Evolutionary conservation across 345 rosid species (phyloP).

Genomic region (Citrus mangshanensis): DNA sequence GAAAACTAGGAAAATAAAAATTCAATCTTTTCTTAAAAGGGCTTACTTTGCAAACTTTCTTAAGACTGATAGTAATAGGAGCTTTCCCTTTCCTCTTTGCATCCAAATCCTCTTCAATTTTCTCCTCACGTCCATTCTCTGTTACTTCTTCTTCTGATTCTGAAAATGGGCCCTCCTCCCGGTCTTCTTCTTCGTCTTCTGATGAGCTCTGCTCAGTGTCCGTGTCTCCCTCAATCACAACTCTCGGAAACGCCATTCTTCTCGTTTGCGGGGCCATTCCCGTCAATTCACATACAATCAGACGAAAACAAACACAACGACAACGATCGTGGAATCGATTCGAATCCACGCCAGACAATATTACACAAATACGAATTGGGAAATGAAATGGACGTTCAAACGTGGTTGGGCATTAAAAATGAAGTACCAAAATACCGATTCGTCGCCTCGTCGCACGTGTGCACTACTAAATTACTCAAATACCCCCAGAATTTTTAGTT

Average conservation of each 20-base stretch:
- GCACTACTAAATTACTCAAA: background rate
- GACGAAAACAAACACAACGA: slow-evolving; percentile 16
- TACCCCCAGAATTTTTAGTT: background rate
- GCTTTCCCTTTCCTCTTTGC: slow-evolving; percentile 60
- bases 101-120: slow-evolving; percentile 25
- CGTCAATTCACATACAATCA: background rate
- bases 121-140: slow-evolving; percentile 30
- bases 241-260: slow-evolving; percentile 53
- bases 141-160: slow-evolving; percentile 34
- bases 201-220: slow-evolving; percentile 79
- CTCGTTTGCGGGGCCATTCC: slow-evolving; percentile 58
- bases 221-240: slow-evolving; percentile 61
- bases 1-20: background rate
- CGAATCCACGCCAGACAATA: background rate
- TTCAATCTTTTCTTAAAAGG: background rate
- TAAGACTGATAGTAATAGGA: slow-evolving; percentile 79
- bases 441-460: background rate
- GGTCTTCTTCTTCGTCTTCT: slow-evolving; percentile 46
- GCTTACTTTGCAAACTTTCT: slow-evolving; percentile 91
- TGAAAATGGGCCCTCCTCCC: slow-evolving; percentile 33
- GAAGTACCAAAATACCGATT: background rate
- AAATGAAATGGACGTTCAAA: background rate
- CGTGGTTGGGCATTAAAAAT: background rate
- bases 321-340: background rate
- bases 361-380: background rate